Conservation (phyloP, 1,284 basidiomycete genomes). For the Melampsora larici-populina region DNA sequence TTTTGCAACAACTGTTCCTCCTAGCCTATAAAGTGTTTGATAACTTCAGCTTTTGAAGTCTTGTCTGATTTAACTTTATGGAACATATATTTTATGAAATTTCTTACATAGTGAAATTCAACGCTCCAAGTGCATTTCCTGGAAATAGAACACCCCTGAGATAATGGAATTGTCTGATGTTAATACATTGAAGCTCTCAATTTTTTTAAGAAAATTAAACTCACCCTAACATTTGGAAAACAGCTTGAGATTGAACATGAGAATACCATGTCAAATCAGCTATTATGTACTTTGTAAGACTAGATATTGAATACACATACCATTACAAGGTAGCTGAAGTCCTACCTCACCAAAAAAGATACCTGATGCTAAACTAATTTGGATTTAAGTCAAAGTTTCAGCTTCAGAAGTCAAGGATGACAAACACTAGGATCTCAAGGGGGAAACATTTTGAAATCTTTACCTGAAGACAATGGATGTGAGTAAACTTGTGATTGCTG, state of each 20-base stretch:
- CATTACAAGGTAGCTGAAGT: slow-evolving; percentile 3
- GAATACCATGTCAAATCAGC: too few relatives aligned
- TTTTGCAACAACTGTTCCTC: not conserved
- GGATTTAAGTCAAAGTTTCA: not conserved
- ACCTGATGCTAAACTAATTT: not conserved
- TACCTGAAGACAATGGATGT: not conserved
- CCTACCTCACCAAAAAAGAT: not conserved
- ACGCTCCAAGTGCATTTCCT: slow-evolving; percentile 30
- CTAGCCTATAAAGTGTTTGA: not conserved
- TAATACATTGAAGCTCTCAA: not conserved
- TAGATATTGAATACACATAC: not conserved
- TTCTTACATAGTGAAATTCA: slow-evolving; percentile 40
- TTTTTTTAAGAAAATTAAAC: not conserved
- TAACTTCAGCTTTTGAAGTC: slow-evolving; percentile 6
- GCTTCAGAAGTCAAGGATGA: not conserved
- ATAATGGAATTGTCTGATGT: not conserved
- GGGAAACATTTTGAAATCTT: not conserved
- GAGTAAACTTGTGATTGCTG: not conserved
- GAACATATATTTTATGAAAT: not conserved
- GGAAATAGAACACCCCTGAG: slow-evolving; percentile 38
- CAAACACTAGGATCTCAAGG: not conserved
- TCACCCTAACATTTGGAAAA: not conserved
- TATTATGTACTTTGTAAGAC: not conserved
- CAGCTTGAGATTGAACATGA: not conserved
- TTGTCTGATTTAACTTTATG: not conserved